Percentiles rank a stretch among this genome's conserved stretches.
These are phyloP conservation scores for Epichloe elymi DNA, from an alignment of 2,329 filamentous ascomycete genomes.

Conservation along the genomic window DNA sequence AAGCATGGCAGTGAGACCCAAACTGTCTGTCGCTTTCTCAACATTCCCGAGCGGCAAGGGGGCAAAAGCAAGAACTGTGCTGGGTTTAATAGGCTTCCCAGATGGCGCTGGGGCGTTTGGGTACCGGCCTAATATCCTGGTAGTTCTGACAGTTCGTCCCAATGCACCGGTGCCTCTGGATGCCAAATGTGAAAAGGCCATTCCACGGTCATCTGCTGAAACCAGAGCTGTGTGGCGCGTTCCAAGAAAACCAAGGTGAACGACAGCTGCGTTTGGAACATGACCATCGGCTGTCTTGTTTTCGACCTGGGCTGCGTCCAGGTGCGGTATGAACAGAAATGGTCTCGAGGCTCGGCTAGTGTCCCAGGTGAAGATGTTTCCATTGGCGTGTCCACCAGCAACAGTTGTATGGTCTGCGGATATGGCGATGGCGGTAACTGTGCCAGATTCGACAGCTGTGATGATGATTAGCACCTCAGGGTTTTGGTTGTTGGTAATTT, in stretches of 20 bases:
- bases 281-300: slow-evolving; percentile 69
- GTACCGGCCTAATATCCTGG: slow-evolving; percentile 82
- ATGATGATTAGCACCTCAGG: slow-evolving; percentile 16
- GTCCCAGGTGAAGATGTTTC: slow-evolving; percentile 96
- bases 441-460: slow-evolving; percentile 75
- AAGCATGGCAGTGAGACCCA: slow-evolving; percentile 88
- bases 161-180: slow-evolving; percentile 81
- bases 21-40: slow-evolving; percentile 70
- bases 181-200: slow-evolving; percentile 96
- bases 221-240: slow-evolving; percentile 89
- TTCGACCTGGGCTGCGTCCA: slow-evolving; percentile 52
- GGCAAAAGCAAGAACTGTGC: slow-evolving; percentile 85
- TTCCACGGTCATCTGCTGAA: slow-evolving; percentile 85
- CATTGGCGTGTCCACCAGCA: slow-evolving; percentile 78
- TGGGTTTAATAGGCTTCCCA: slow-evolving; percentile 69
- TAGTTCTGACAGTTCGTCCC: slow-evolving; percentile 76
- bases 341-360: slow-evolving; percentile 68
- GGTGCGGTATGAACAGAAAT: slow-evolving; percentile 74
- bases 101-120: slow-evolving; percentile 52
- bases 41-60: slow-evolving; percentile 88
- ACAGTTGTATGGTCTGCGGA: slow-evolving; percentile 90
- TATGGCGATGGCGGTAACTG: slow-evolving; percentile 75
- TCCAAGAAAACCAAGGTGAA: slow-evolving; percentile 89
- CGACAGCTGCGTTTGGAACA: slow-evolving; percentile 59
- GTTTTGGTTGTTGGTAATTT: background rate